phyloP scores from a whole-genome alignment of 495 filamentous ascomycete genomes.

The Choiromyces venosus region DNA sequence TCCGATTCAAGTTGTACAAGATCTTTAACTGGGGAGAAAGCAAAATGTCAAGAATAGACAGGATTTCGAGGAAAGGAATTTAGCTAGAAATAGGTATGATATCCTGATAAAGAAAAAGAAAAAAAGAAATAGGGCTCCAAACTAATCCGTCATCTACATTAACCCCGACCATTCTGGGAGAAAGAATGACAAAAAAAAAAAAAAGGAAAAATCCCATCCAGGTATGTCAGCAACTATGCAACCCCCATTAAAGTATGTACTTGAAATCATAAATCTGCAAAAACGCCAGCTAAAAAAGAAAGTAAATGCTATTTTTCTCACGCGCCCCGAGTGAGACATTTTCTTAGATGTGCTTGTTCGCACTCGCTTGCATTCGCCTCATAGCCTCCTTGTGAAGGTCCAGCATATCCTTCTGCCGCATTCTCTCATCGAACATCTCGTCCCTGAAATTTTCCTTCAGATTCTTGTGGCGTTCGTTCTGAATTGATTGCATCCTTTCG shows the following conservation, averaged over 20 bases:
- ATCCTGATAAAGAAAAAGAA: background rate
- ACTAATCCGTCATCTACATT: background rate
- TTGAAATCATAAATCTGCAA: background rate
- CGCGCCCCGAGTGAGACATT: background rate
- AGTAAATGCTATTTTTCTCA: background rate
- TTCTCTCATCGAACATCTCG: conserved; percentile 59
- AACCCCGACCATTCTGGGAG: conserved; percentile 17
- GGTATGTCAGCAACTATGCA: background rate
- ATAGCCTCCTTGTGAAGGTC: conserved; percentile 76
- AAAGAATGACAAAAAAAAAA: conserved; percentile 8
- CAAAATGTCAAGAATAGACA: background rate
- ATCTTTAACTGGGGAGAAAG: background rate
- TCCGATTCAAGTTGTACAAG: background rate
- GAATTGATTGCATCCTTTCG: conserved; percentile 39
- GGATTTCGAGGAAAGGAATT: background rate
- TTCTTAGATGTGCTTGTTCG: conserved; percentile 48
- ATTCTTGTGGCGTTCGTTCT: conserved; percentile 43
- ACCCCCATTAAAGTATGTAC: background rate
- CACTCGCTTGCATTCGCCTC: conserved; percentile 71
- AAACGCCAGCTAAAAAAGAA: background rate
- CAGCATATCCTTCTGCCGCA: conserved; percentile 69
- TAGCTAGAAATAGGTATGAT: background rate
- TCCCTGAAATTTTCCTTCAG: conserved; percentile 47
- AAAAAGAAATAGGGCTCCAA: background rate
- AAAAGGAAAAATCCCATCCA: conserved; percentile 5